These are phyloP conservation scores for Dovyalis caffra DNA, from an alignment of 345 rosid species.

Conservation along the genomic window DNA sequence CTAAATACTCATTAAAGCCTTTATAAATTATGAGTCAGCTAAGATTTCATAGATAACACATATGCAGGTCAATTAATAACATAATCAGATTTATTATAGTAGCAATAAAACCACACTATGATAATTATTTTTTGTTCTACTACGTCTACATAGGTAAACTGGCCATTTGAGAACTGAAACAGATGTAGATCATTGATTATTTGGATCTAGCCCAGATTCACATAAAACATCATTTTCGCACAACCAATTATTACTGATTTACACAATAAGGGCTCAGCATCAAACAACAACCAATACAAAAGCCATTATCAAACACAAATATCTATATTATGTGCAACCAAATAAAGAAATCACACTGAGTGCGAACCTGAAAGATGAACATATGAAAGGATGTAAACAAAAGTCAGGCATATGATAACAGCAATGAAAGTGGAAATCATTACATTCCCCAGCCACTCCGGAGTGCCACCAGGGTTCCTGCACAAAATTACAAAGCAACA, in stretches of 20 bases:
- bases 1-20: background rate
- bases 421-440: constrained; percentile 59
- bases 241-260: background rate
- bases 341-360: constrained; percentile 17
- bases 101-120: background rate
- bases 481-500: constrained; percentile 19
- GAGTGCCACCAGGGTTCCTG: constrained; percentile 84
- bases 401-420: constrained; percentile 57
- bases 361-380: constrained; percentile 78
- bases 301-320: background rate
- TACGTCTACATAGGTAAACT: background rate
- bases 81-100: background rate
- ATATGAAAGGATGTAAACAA: constrained; percentile 82
- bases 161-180: background rate
- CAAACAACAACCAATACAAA: background rate
- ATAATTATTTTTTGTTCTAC: background rate
- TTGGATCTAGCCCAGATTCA: background rate
- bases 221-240: background rate
- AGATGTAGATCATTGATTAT: background rate
- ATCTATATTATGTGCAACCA: constrained; percentile 1
- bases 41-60: background rate
- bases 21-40: background rate
- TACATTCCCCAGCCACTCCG: constrained; percentile 81
- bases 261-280: background rate
- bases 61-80: background rate